Conservation (phyloP, 164 flowering plant species). For the Macadamia integrifolia region DNA sequence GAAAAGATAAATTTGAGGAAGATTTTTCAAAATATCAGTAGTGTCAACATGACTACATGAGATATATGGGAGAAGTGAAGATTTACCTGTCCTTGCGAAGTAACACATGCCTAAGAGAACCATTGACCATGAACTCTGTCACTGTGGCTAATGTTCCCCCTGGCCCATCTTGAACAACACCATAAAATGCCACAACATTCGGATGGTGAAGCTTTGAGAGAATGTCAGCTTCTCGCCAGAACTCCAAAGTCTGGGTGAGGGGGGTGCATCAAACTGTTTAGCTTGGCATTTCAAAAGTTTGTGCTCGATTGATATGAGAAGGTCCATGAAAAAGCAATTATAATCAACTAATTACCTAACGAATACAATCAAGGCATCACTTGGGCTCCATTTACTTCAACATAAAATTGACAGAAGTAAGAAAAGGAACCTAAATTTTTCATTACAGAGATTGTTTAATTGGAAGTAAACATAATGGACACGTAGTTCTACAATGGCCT, state of each 20-base stretch:
- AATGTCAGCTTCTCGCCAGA: slow-evolving; percentile 96
- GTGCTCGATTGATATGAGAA: background rate
- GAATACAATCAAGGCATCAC: background rate
- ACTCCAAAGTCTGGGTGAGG: slow-evolving; percentile 57
- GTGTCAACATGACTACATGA: background rate
- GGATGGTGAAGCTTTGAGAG: slow-evolving; percentile 98
- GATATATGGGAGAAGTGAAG: background rate
- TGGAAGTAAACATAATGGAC: no score
- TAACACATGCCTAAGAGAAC: slow-evolving; percentile 91
- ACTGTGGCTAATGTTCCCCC: slow-evolving; percentile 94
- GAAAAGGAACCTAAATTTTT: no score
- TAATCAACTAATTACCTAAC: background rate
- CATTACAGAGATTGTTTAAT: no score
- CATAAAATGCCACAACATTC: slow-evolving; percentile 94
- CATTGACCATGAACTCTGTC: slow-evolving; percentile 94
- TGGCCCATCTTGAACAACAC: slow-evolving; percentile 96
- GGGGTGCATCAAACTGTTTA: background rate
- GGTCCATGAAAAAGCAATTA: background rate
- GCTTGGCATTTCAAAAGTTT: background rate
- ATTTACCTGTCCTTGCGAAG: slow-evolving; percentile 80
- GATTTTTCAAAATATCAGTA: background rate
- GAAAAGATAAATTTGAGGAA: background rate
- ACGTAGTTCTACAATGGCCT: no score
- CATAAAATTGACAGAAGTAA: background rate
- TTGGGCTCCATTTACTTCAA: no score